These are phyloP conservation scores for Penicillium sp. DNA, from an alignment of 2,329 filamentous ascomycete species.

Conservation along the genomic window DNA sequence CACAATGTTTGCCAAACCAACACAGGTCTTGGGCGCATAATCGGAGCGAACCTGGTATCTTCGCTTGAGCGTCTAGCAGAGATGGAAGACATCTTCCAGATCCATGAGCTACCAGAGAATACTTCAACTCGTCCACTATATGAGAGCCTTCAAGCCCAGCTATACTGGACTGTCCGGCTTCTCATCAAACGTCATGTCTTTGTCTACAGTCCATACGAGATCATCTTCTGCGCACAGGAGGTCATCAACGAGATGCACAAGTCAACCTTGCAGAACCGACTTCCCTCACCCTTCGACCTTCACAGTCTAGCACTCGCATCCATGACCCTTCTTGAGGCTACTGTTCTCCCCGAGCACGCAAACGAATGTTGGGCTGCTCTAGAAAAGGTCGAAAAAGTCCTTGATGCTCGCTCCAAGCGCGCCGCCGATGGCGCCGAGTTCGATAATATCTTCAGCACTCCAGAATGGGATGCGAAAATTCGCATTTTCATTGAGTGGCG, in stretches of 20 bases:
- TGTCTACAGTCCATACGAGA: conserved; percentile 44
- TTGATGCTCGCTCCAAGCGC: conserved; percentile 47
- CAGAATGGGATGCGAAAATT: conserved; percentile 44
- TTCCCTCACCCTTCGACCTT: conserved; percentile 43
- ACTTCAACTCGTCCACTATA: conserved; percentile 29
- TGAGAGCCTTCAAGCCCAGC: conserved; percentile 42
- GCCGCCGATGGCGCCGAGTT: conserved; percentile 35
- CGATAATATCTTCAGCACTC: conserved; percentile 41
- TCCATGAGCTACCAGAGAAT: conserved; percentile 29
- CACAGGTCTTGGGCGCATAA: conserved; percentile 37
- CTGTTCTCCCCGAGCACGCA: conserved; percentile 41
- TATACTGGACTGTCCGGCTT: conserved; percentile 46
- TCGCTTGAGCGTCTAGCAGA: conserved; percentile 42
- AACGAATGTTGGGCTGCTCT: conserved; percentile 46
- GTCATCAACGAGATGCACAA: conserved; percentile 45
- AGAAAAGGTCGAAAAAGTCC: conserved; percentile 53
- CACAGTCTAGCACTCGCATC: conserved; percentile 44
- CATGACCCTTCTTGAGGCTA: conserved; percentile 46
- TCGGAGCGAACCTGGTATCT: conserved; percentile 39
- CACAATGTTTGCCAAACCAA: conserved; percentile 40
- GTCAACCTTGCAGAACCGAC: conserved; percentile 30
- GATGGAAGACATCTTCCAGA: conserved; percentile 36
- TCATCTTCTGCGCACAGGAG: conserved; percentile 43
- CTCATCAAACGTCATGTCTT: conserved; percentile 47
- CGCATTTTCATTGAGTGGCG: conserved; percentile 43